Evolutionary conservation across 345 rosid genomes (phyloP), one percentile per base, ranked within the genome.

Genomic region (Sonneratia alba): DNA sequence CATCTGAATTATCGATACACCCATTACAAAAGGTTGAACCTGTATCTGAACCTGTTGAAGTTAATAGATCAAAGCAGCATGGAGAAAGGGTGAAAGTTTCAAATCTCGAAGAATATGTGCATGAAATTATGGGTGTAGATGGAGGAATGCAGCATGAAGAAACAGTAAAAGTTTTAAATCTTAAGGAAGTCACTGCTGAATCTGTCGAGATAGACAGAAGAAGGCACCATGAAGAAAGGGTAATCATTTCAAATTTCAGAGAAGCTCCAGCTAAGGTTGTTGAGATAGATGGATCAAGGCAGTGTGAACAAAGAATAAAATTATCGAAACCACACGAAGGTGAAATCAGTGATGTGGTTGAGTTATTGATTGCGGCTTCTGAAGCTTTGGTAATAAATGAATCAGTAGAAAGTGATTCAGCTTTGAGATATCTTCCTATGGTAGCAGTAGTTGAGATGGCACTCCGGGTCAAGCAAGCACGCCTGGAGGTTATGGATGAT

Each of bases 351-450:
- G 81, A 77, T 56, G 86, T 85, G 11, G 78, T 89, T 62, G 91
- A 87, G 72, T 81, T 85, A 51, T 87, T 87, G 22, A 77, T 89
- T 75, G 87, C 91, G 45, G 94, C 94, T 64, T 89, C 89, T 19
- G 94, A 89, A 82, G 88, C 89, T 42, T 64, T 89, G 66, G 84
- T 76, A 70, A 89, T 89, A 63, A 78, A 87, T 78, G 88, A 85
- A 73, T 57, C 85, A 56, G 79, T 81, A 73, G 79, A 73, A 66
- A 67, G 69, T 72, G 88, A 70, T 36, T 70, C 83, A 70, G 62
- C 65, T 74, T 73, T 81, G 38, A 76, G 76, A 75, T 67, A 65
- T 67, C 74, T 88, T 19, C 70, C 83, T 7, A 71, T 70, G 37
- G 73, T 64, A 78, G 73, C 83, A 57, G 81, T 89, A 64, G 87